Base-by-base conservation (phyloP, 2,329 filamentous ascomycete genomes). In the Diaporthe caulivora region DNA sequence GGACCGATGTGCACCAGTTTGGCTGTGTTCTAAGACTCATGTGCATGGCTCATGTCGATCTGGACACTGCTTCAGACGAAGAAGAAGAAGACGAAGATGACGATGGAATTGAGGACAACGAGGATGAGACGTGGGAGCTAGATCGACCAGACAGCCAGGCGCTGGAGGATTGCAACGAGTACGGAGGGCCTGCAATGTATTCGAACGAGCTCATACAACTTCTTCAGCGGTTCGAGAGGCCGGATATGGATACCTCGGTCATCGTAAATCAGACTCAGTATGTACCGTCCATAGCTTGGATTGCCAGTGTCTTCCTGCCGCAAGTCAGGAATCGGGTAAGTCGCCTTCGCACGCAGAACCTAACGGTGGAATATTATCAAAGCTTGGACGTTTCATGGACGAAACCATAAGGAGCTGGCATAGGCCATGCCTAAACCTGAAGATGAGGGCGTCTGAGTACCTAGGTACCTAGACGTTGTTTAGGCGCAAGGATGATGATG, bases 81-180 rank as follows among this genome's bases (percentile, higher is more conserved):
- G 60, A 65, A 17, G 60, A 51, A n/a, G 57, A 62, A 15, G n/a
- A 26, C 2, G 57, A 26, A 24, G 34, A 44, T n/a, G 58, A 26
- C 5, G 51, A 54, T 11, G 17, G 18, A 3, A 55, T 55, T 26
- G 53, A 55, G 26, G 53, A 34, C 26, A 11, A 65, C 4, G 24
- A 55, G 3, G 40, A 18, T 29, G 67, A 70, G n/a, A 34, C 53
- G 1, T 70, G 53, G 67, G 67, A 55, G 29, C 29, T 44, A 34
- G 51, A 70, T 21, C 53, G 67, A 34, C 67, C 53, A 24, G 67
- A 70, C 26, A 70, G 67, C 21, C 67, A 70, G 40, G 57, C 21
- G 10, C 7, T 70, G 15, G 24, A 49, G 26, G 11, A 57, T 18
- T 70, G 67, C 21, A 70, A 70, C 8, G n/a, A 17, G 17, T 70